Evolutionary conservation across 164 flowering plant genomes (phyloP).

Genomic region (Saururus chinensis): DNA sequence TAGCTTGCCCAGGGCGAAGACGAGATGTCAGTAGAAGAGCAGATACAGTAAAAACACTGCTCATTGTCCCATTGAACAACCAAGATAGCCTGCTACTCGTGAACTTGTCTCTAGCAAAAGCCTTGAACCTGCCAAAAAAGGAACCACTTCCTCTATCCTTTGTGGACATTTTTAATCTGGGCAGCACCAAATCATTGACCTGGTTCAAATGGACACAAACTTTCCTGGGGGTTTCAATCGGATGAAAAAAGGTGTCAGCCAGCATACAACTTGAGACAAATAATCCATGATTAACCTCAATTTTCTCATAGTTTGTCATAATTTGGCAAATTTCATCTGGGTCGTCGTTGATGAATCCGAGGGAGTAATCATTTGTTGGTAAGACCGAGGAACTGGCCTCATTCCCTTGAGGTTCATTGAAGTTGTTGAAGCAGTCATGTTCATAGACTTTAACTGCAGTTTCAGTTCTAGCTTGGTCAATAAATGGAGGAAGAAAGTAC

Average conservation of each 20-base stretch:
- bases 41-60: conserved; percentile 7
- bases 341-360: conserved; percentile 33
- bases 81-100: conserved; percentile 4
- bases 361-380: conserved; percentile 23
- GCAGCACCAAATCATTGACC: conserved; percentile 6
- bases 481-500: not conserved
- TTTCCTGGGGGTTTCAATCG: conserved; percentile 52
- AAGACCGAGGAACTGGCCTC: not conserved
- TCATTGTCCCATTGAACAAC: conserved; percentile 10
- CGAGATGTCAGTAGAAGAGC: conserved; percentile 25
- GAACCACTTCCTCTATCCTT: conserved; percentile 2
- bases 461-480: not conserved
- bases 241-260: conserved; percentile 66
- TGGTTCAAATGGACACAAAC: conserved; percentile 52
- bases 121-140: conserved; percentile 15
- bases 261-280: conserved; percentile 46
- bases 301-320: conserved; percentile 42
- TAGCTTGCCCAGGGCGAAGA: conserved; percentile 17
- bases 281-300: conserved; percentile 61
- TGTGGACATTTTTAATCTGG: conserved; percentile 7
- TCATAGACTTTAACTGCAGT: conserved; percentile 27
- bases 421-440: conserved; percentile 12
- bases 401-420: conserved; percentile 16
- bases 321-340: conserved; percentile 15
- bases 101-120: conserved; percentile 15